These are phyloP conservation scores for Geotrichum klebahnii DNA, from an alignment of 1,139 yeast species.

Conservation along the genomic window DNA sequence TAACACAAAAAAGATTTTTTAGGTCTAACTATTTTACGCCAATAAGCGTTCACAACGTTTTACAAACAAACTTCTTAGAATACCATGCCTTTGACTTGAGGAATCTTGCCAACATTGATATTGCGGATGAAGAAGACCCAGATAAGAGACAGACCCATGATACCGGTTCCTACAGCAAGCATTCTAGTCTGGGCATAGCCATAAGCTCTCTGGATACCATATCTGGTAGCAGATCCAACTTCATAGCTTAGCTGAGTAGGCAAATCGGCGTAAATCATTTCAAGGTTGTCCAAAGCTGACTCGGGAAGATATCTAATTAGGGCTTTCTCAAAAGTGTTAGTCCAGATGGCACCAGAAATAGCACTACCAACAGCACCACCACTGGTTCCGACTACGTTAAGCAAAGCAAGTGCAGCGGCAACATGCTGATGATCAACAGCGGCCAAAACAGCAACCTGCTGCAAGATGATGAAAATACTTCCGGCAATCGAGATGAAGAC, in stretches of 20 bases:
- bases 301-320: background rate
- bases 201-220: background rate
- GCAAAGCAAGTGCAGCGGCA: background rate
- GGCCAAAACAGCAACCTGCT: slow-evolving; percentile 35
- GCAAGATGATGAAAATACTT: slow-evolving; percentile 33
- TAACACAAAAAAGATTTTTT: no score
- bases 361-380: slow-evolving; percentile 48
- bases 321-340: slow-evolving; percentile 35
- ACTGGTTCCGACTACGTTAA: slow-evolving; percentile 26
- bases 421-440: background rate
- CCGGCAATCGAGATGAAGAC: slow-evolving; percentile 38
- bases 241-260: background rate
- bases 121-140: background rate
- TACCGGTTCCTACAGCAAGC: background rate
- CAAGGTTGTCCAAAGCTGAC: background rate
- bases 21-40: no score
- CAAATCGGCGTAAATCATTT: background rate
- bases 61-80: no score
- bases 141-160: background rate
- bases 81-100: background rate
- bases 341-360: slow-evolving; percentile 49
- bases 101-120: background rate
- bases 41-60: no score
- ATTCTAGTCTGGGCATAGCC: background rate
- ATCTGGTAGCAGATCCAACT: background rate